Evolutionary conservation across 495 filamentous ascomycete species (phyloP).

Genomic region (Podospora sp.): DNA sequence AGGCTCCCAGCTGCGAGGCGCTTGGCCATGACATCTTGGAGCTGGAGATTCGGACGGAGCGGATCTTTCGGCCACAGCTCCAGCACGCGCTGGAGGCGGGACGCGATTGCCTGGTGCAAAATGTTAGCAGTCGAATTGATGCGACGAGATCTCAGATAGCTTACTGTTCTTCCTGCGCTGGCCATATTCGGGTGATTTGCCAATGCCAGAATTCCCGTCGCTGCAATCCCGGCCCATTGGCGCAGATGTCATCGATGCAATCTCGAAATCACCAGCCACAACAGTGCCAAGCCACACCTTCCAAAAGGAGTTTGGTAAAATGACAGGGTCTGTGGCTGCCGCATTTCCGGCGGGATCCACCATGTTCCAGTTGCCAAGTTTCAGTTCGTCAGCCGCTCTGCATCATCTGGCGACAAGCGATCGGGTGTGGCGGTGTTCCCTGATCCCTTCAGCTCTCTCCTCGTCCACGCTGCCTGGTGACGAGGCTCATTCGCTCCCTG

Average conservation of each 20-base stretch:
- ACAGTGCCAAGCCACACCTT: background rate
- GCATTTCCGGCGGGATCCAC: constrained; percentile 11
- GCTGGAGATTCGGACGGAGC: constrained; percentile 75
- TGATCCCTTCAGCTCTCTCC: background rate
- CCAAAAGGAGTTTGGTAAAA: background rate
- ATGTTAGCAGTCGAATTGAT: background rate
- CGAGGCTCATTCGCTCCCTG: background rate
- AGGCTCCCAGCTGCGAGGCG: constrained; percentile 61
- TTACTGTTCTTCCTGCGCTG: constrained; percentile 16
- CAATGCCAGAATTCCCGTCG: background rate
- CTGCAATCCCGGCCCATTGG: background rate
- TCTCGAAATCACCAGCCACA: constrained; percentile 7
- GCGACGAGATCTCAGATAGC: background rate
- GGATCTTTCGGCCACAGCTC: constrained; percentile 76
- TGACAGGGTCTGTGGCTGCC: background rate
- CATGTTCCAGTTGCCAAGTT: constrained; percentile 7
- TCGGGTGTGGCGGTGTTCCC: background rate
- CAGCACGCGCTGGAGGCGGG: constrained; percentile 61
- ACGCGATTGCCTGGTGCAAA: constrained; percentile 24
- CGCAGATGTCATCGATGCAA: background rate
- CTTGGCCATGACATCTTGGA: constrained; percentile 68
- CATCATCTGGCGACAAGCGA: background rate
- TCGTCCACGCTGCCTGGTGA: background rate
- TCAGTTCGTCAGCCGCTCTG: background rate
- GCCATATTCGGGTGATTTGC: constrained; percentile 30